Conservation (phyloP, 2,329 filamentous ascomycete species). For the Trichophaea hybrida region DNA sequence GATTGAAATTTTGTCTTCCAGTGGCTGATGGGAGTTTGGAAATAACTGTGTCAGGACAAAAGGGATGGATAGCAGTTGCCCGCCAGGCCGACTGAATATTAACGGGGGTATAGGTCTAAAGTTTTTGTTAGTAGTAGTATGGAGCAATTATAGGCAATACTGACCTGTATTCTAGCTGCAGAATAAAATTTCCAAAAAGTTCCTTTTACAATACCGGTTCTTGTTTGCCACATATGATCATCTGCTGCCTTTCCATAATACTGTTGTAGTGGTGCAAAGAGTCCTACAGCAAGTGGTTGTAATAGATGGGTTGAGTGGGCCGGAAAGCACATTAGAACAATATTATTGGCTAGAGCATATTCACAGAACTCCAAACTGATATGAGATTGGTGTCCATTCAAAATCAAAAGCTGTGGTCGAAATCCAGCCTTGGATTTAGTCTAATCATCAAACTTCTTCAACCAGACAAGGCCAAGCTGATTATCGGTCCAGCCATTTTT, state of each 20-base stretch:
- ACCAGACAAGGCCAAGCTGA: constrained; percentile 6
- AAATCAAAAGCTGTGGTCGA: constrained; percentile 10
- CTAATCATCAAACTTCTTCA: constrained; percentile 12
- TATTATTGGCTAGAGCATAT: constrained; percentile 12
- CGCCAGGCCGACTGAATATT: constrained; percentile 4
- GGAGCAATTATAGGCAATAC: no score
- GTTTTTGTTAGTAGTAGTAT: no score
- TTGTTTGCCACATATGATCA: not conserved
- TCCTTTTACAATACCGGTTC: not conserved
- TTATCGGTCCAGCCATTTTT: constrained; percentile 15
- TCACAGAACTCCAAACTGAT: constrained; percentile 8
- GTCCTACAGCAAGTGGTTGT: constrained; percentile 18
- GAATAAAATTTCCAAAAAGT: no score
- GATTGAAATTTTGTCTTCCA: no score
- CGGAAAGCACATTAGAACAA: constrained; percentile 17
- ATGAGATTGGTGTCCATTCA: constrained; percentile 20
- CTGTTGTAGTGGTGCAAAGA: constrained; percentile 9
- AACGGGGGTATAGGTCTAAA: not conserved
- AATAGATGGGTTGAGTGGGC: constrained; percentile 14
- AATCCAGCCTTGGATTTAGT: not conserved
- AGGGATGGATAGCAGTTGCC: not conserved
- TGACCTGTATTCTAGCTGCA: not conserved
- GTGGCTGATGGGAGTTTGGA: not conserved
- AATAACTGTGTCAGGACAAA: not conserved
- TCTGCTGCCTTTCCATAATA: constrained; percentile 1